phyloP scores from a whole-genome alignment of 805 yeast species.

The Ogataea salicorniae region DNA sequence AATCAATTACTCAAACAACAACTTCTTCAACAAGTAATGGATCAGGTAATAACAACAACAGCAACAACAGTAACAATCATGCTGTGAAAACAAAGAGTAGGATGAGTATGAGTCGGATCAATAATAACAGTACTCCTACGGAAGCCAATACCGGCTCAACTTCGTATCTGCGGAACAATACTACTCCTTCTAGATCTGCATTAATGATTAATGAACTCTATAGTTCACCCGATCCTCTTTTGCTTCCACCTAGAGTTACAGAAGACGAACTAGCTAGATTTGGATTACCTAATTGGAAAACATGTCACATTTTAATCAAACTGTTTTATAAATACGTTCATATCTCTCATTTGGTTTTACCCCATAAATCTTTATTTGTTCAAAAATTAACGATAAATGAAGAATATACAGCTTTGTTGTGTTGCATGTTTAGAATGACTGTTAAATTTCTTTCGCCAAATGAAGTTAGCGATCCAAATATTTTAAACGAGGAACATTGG shows the following conservation, averaged over 20 bases:
- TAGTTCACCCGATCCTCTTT: not conserved
- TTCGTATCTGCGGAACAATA: no score
- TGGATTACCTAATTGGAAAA: conserved; percentile 35
- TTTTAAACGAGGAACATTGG: conserved; percentile 35
- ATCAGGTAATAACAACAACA: not conserved
- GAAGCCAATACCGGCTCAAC: not conserved
- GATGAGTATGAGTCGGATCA: not conserved
- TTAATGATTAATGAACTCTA: not conserved
- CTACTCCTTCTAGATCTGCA: not conserved
- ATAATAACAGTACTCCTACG: not conserved
- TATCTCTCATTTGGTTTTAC: conserved; percentile 33
- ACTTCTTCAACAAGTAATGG: not conserved
- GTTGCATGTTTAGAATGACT: conserved; percentile 33
- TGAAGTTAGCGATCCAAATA: conserved; percentile 21
- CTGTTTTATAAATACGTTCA: conserved; percentile 38
- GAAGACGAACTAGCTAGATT: conserved; percentile 27
- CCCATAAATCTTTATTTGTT: conserved; percentile 30
- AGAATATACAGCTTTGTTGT: conserved; percentile 22
- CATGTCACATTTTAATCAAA: conserved; percentile 31
- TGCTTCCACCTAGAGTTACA: conserved; percentile 13
- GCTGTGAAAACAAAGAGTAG: conserved; percentile 1
- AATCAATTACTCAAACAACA: not conserved
- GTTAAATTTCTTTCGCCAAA: conserved; percentile 28
- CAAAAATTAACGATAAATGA: conserved; percentile 27
- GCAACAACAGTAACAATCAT: not conserved